Base-by-base conservation (phyloP, 768 basidiomycete genomes). In the Peribolospora kevripleyi region DNA sequence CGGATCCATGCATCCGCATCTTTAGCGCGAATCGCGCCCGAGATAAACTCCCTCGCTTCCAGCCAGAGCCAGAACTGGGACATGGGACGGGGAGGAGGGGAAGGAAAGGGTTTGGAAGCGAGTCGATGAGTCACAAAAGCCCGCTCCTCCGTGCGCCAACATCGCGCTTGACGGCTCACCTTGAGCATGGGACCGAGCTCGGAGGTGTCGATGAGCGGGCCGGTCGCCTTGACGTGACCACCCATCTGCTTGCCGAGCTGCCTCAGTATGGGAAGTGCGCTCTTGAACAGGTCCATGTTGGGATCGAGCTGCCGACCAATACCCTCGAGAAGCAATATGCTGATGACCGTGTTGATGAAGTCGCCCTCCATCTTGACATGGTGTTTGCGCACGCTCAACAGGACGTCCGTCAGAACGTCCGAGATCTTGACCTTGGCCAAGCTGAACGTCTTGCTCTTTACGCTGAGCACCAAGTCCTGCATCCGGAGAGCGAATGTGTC, bases 301-400 rank as follows among this genome's bases (percentile, higher is more conserved):
- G 93, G 90, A 68, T 98, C 88, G 59, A 98, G 66, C 69, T 82
- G 87, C 57, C 91, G 71, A 25, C 93, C 93, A 61, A 98, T 95
- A 1, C 93, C 93, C 68, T 98, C 93, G 54, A 98, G 70, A 46
- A 98, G 67, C 54, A 98, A 68, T 55, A 95, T 86, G 7, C 84
- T 84, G 57, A 98, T 82, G 57, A 98, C 87, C 0, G 93, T 97
- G 68, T 98, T 98, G 65, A 97, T 80, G 65, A 98, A 98, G 67
- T 97, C 93, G 10, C 81, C 87, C 69, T 98, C 91, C 80, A 98
- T 84, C 72, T 86, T 95, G 59, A 97, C 93, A 64, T 93, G 91
- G 67, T 95, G 90, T 60, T 76, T 73, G 56, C 88, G 72, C 3
- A 98, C 90, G 42, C 80, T 77, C 61, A 71, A 79, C 51, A 98